These are phyloP conservation scores for Gossypium australe DNA, from an alignment of 345 rosid species.

Conservation along the genomic window DNA sequence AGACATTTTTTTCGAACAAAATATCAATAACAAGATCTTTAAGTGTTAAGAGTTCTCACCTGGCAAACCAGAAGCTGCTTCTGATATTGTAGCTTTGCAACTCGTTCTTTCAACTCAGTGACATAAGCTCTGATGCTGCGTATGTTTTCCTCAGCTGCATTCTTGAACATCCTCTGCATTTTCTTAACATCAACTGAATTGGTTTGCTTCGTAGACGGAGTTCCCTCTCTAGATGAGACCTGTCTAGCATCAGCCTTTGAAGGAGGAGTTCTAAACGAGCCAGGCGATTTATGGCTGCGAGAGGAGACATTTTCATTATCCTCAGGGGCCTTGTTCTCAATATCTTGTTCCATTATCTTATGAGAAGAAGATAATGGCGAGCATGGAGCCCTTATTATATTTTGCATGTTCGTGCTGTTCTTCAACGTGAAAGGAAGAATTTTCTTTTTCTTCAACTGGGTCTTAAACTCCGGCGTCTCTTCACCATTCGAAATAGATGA, in stretches of 20 bases:
- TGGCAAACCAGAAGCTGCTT: constrained; percentile 97
- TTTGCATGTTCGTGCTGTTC: constrained; percentile 72
- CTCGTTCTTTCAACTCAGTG: constrained; percentile 85
- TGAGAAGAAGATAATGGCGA: constrained; percentile 71
- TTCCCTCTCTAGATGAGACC: constrained; percentile 55
- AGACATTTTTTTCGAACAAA: neutral
- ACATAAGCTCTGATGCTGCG: constrained; percentile 78
- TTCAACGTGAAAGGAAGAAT: constrained; percentile 57
- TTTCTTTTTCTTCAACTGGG: constrained; percentile 54
- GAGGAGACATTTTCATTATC: constrained; percentile 30
- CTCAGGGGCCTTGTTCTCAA: constrained; percentile 71
- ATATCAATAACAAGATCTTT: neutral
- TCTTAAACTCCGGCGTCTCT: constrained; percentile 48
- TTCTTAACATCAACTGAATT: constrained; percentile 85
- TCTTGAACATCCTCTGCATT: constrained; percentile 77
- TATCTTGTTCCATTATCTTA: constrained; percentile 39
- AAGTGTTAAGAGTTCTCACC: constrained; percentile 32
- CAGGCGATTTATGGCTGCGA: constrained; percentile 25
- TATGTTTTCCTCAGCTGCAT: constrained; percentile 92
- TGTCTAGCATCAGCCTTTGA: constrained; percentile 30
- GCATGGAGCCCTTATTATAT: constrained; percentile 72
- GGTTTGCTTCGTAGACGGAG: constrained; percentile 46
- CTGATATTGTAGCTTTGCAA: constrained; percentile 94
- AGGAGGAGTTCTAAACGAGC: constrained; percentile 34
- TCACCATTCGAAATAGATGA: constrained; percentile 49